These are phyloP conservation scores for Hirsutella thompsonii DNA, from an alignment of 2,329 filamentous ascomycete species.

Conservation along the genomic window DNA sequence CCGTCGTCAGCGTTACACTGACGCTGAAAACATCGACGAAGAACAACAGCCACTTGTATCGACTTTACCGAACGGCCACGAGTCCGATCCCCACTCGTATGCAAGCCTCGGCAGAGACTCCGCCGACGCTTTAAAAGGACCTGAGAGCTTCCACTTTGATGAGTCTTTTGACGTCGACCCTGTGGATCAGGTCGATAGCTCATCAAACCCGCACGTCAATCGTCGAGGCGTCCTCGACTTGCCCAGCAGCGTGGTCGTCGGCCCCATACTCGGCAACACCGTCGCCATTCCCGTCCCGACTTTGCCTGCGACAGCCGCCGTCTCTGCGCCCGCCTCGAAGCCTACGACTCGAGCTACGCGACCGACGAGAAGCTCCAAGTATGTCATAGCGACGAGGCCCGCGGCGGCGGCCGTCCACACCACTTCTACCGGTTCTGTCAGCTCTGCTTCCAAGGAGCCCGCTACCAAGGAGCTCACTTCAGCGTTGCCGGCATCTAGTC, in stretches of 20 bases:
- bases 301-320: constrained; percentile 10
- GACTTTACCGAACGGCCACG: too few relatives aligned
- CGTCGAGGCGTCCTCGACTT: constrained; percentile 28
- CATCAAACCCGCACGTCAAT: constrained; percentile 24
- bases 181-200: background rate
- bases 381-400: background rate
- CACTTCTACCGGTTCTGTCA: too few relatives aligned
- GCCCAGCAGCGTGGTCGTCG: constrained; percentile 24
- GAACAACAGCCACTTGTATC: background rate
- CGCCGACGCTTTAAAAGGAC: too few relatives aligned
- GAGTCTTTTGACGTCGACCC: too few relatives aligned
- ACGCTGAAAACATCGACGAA: background rate
- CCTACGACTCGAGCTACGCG: constrained; percentile 11
- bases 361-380: background rate
- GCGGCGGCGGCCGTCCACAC: background rate
- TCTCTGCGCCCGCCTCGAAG: constrained; percentile 9
- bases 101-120: too few relatives aligned
- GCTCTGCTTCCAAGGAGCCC: background rate
- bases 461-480: background rate
- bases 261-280: constrained; percentile 22
- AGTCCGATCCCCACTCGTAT: too few relatives aligned
- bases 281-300: constrained; percentile 17
- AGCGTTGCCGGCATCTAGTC: background rate
- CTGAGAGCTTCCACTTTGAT: too few relatives aligned
- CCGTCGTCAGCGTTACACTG: constrained; percentile 3